phyloP scores from a whole-genome alignment of 441 rosid species.

The Erodium trifolium region DNA sequence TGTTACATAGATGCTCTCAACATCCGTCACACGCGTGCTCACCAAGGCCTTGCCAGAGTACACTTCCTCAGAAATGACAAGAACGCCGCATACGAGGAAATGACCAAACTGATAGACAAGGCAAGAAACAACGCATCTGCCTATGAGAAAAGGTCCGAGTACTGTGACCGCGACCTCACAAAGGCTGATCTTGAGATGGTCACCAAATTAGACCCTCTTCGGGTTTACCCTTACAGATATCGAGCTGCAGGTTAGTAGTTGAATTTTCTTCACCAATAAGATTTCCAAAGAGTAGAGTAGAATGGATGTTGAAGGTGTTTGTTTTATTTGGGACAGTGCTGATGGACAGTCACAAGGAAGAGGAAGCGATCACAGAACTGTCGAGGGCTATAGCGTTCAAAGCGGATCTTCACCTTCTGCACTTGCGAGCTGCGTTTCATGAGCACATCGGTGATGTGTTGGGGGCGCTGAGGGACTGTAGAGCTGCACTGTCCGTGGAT shows the following conservation, averaged over 20 bases:
- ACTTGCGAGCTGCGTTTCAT: slow-evolving; percentile 85
- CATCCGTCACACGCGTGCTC: slow-evolving; percentile 88
- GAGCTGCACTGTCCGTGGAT: slow-evolving; percentile 91
- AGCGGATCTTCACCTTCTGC: slow-evolving; percentile 89
- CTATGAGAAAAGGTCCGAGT: slow-evolving; percentile 93
- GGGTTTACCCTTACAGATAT: slow-evolving; percentile 90
- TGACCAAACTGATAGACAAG: slow-evolving; percentile 77
- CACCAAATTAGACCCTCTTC: slow-evolving; percentile 79
- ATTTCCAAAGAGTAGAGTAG: too few species aligned
- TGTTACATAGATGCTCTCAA: slow-evolving; percentile 88
- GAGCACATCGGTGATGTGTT: slow-evolving; percentile 70
- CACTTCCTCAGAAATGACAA: slow-evolving; percentile 69
- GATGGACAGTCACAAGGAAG: slow-evolving; percentile 82
- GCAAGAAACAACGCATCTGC: slow-evolving; percentile 93
- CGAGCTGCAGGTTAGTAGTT: slow-evolving; percentile 74
- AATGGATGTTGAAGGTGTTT: background rate
- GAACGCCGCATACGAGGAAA: slow-evolving; percentile 71
- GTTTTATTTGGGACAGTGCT: slow-evolving; percentile 40
- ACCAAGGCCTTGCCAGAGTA: slow-evolving; percentile 96
- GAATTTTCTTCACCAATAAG: too few species aligned
- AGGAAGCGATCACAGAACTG: slow-evolving; percentile 83
- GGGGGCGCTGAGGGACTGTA: slow-evolving; percentile 75
- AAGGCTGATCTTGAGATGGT: slow-evolving; percentile 88
- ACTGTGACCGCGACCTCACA: slow-evolving; percentile 75
- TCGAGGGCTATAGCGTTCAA: slow-evolving; percentile 83